These are phyloP conservation scores for Suhomyces sp. DNA, from an alignment of 805 yeast genomes.

Conservation along the genomic window DNA sequence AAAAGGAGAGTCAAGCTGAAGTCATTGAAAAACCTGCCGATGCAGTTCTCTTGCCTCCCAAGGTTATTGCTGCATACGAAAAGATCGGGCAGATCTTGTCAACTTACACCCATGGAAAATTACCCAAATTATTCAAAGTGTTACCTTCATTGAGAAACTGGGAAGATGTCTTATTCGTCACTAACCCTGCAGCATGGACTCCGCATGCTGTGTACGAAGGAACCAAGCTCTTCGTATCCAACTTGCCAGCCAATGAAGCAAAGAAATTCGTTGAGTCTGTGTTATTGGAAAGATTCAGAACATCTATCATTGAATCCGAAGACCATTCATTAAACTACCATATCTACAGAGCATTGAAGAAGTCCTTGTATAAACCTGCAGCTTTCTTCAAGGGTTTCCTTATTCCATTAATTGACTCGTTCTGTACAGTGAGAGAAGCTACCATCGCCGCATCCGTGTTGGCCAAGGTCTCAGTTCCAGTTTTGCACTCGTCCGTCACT, in stretches of 20 bases:
- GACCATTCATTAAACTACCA: conserved; percentile 86
- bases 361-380: conserved; percentile 92
- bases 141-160: conserved; percentile 90
- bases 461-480: conserved; percentile 87
- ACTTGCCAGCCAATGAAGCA: conserved; percentile 81
- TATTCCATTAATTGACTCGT: conserved; percentile 85
- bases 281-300: conserved; percentile 68
- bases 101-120: conserved; percentile 90
- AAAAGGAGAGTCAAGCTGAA: conserved; percentile 48
- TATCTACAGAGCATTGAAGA: conserved; percentile 85
- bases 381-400: conserved; percentile 96
- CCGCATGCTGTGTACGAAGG: conserved; percentile 95
- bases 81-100: conserved; percentile 85
- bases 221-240: conserved; percentile 88
- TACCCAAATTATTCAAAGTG: conserved; percentile 95
- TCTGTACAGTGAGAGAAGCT: conserved; percentile 90
- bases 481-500: conserved; percentile 94
- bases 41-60: conserved; percentile 88
- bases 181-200: conserved; percentile 92
- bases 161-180: conserved; percentile 92
- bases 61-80: conserved; percentile 91
- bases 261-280: conserved; percentile 74
- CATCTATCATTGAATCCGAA: conserved; percentile 67
- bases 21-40: conserved; percentile 48
- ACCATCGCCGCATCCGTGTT: conserved; percentile 91